A percentile compares a stretch with the other conserved stretches of the same genome.
These are phyloP conservation scores for Hydrangea macrophylla DNA, from an alignment of 148 eudicot genomes.

Conservation along the genomic window DNA sequence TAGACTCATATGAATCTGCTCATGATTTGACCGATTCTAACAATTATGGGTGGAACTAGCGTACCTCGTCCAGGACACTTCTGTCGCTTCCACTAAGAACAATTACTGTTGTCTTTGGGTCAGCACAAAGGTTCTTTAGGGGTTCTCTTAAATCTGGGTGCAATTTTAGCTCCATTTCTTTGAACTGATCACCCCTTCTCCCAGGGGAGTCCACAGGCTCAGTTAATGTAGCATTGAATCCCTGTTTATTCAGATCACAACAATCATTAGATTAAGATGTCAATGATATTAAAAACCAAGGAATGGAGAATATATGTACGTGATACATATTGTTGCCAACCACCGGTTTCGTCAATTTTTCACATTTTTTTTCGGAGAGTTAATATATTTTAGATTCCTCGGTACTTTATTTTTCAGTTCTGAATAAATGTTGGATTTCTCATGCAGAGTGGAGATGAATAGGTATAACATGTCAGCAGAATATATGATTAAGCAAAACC, in stretches of 20 bases:
- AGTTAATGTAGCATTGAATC: conserved; percentile 75
- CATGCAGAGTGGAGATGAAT: neutral
- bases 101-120: conserved; percentile 56
- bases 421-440: neutral
- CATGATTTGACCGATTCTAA: too few species aligned
- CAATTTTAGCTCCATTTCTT: conserved; percentile 61
- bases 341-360: neutral
- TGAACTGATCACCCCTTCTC: conserved; percentile 54
- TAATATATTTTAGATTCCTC: too few species aligned
- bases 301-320: neutral
- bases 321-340: neutral
- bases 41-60: conserved; percentile 2
- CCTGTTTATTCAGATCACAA: conserved; percentile 30
- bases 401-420: too few species aligned
- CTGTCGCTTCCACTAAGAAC: conserved; percentile 70
- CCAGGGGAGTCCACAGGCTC: conserved; percentile 46
- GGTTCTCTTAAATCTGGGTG: conserved; percentile 57
- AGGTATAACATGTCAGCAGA: neutral
- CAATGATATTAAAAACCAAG: neutral
- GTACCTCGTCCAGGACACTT: conserved; percentile 59
- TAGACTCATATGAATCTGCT: too few species aligned
- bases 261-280: neutral
- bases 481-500: neutral
- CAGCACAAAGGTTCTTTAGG: conserved; percentile 50
- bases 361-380: neutral